Base-by-base conservation (phyloP, 345 rosid genomes). In the Aethionema arabicum region DNA sequence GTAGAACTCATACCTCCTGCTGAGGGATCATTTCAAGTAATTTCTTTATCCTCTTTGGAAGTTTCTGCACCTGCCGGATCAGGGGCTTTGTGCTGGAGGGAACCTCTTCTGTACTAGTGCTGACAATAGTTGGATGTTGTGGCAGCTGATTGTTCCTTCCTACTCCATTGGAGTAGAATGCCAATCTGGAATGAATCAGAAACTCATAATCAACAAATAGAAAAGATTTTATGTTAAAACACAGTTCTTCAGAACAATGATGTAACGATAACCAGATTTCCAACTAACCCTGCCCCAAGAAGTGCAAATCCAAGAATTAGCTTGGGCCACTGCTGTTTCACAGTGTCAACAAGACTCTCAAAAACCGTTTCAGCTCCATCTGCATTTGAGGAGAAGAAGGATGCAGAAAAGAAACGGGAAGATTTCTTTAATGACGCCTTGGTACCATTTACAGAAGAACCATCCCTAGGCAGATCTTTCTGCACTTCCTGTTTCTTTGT, bases 361-460 rank as follows among this genome's bases (percentile, higher is more conserved):
- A 87, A 90, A 65, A 89, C 80, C 67, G 88, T 81, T 32, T 79
- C 74, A 59, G 83, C 61, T 70, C 84, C 96, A 65, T 89, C 96
- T 45, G 60, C 83, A 51, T 66, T 66, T 63, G 79, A 92, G 69
- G 98, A 91, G 85, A 91, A 91, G 88, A 88, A 91, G 56, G 98
- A 91, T 43, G 98, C 98, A 73, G 98, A 76, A 76, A 89, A 89
- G 81, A 92, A 92, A 54, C 98, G 91, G 15, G 98, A 92, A 52
- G 98, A 92, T 80, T 85, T 92, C 61, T 85, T 92, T 73, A 76
- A 75, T 57, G 67, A 81, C 69, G 90, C 67, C 86, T 87, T 92
- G 37, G 93, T 85, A 59, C 86, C 33, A 76, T 63, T 83, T 57
- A 72, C 72, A 52, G 87, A 55, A 57, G 90, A 78, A 66, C 72